Percentiles rank a stretch among this genome's conserved stretches.
Conservation (phyloP, 192 early-diverging fungal species). For the Umbelopsis ramanniana region DNA sequence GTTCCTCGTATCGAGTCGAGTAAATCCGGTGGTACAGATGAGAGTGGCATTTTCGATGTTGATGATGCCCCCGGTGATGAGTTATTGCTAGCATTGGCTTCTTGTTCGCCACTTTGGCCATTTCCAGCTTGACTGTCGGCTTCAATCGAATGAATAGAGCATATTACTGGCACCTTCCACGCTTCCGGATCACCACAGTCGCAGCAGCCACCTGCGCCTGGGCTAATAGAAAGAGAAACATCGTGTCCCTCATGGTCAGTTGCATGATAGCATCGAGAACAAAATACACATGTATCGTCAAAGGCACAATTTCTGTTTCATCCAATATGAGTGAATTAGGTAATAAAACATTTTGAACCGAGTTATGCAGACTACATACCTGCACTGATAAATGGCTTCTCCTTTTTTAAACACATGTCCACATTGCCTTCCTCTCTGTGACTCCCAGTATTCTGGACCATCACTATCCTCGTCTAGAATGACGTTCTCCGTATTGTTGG, state of each 20-base stretch:
- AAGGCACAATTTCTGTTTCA: slow-evolving; percentile 83
- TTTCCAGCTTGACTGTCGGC: background rate
- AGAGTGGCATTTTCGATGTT: slow-evolving; percentile 3
- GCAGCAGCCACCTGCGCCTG: slow-evolving; percentile 91
- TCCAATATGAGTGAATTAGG: background rate
- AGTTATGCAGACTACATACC: slow-evolving; percentile 44
- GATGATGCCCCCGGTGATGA: slow-evolving; percentile 17
- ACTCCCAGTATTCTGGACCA: slow-evolving; percentile 66
- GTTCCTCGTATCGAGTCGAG: slow-evolving; percentile 73
- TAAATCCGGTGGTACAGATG: slow-evolving; percentile 61
- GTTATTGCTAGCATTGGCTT: background rate
- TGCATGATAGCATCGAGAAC: slow-evolving; percentile 89
- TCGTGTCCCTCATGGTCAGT: slow-evolving; percentile 94
- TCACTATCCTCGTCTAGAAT: slow-evolving; percentile 27
- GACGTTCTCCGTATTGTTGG: slow-evolving; percentile 10
- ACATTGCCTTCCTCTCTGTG: slow-evolving; percentile 82
- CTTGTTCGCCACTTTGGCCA: background rate
- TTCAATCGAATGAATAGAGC: slow-evolving; percentile 76
- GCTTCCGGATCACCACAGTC: slow-evolving; percentile 98
- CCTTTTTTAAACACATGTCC: slow-evolving; percentile 94
- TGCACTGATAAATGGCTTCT: slow-evolving; percentile 94
- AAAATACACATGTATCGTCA: slow-evolving; percentile 97
- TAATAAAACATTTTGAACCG: background rate
- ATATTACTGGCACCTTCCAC: slow-evolving; percentile 86
- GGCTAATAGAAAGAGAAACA: slow-evolving; percentile 83